Conservation (phyloP, 345 rosid species). For the Melaleuca alternifolia region DNA sequence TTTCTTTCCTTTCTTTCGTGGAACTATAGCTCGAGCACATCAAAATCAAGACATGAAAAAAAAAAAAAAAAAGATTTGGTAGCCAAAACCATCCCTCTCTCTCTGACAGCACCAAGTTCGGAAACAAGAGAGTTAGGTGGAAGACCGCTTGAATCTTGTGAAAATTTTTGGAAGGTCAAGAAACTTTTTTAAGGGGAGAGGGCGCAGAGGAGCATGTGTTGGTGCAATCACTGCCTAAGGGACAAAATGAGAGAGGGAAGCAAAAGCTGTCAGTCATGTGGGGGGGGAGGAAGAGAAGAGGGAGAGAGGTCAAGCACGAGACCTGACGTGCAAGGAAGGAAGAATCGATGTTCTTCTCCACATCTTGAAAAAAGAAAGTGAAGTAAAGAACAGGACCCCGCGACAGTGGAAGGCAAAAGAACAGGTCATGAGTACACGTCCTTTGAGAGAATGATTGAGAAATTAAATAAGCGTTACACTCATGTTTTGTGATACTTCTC, state of each 20-base stretch:
- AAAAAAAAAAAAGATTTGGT: neutral
- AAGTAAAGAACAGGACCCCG: neutral
- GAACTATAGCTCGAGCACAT: neutral
- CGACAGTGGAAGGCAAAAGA: neutral
- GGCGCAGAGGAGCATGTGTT: neutral
- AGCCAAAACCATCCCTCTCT: neutral
- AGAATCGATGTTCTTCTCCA: neutral
- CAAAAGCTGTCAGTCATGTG: neutral
- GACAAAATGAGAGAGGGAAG: neutral
- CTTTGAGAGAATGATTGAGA: neutral
- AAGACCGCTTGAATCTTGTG: neutral
- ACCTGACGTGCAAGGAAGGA: slow-evolving; percentile 10
- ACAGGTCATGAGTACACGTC: neutral
- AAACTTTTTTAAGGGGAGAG: neutral
- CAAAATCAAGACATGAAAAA: neutral
- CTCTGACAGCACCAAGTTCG: neutral
- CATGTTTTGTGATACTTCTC: neutral
- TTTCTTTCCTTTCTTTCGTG: no score
- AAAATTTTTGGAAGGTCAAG: neutral
- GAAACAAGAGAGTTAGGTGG: neutral
- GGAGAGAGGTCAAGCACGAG: neutral
- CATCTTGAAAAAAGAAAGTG: neutral
- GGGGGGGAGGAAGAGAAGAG: neutral
- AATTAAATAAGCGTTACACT: neutral
- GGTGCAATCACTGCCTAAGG: neutral